Evolutionary conservation across 139 green algal species (phyloP), one percentile per base, ranked within the genome.

Genomic region (Yamagishiella unicocca): DNA sequence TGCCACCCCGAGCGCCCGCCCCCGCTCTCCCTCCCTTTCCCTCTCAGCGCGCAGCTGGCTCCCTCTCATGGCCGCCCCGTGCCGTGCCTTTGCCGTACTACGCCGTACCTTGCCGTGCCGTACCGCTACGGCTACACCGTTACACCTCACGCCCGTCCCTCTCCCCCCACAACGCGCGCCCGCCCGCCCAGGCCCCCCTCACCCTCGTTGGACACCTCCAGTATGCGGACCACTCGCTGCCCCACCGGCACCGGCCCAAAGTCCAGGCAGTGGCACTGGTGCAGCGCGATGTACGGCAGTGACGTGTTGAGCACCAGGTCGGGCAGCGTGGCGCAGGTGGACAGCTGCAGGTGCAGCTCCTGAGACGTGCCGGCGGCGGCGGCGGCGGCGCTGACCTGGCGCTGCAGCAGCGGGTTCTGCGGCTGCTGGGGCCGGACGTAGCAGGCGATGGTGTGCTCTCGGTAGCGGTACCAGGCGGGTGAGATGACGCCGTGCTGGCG

Each of bases 201-300:
- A 92, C 89, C 82, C 87, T 89, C 77, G 84, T 95, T 96, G 37
- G 55, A 70, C 5, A 96, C 31, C 58, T 85, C 73, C n/a, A 95
- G 54, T 24, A 67, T 37, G 1, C 85, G 85, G 1, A 90, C 73
- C 67, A 91, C 76, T 1, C 92, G 78, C 68, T 95, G 87, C 8
- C 94, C 94, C 66, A 96, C 89, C 66, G 94, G 90, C 85, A 94
- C 83, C 25, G 90, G 88, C 24, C 93, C 93, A 88, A 94, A 95
- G 83, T 94, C 87, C 35, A 94, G 78, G 66, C 87, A 50, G 55
- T 89, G 89, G 70, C 88, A 90, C 22, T 55, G 80, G 62, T 76
- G 46, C 62, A 90, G 71, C 53, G 62, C 66, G 38, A 75, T 33
- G 76, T 86, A 85, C 40, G 71, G 68, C 55, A 90, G 70, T 22